phyloP scores from a whole-genome alignment of 83 land plant species.

The Thuja plicata region DNA sequence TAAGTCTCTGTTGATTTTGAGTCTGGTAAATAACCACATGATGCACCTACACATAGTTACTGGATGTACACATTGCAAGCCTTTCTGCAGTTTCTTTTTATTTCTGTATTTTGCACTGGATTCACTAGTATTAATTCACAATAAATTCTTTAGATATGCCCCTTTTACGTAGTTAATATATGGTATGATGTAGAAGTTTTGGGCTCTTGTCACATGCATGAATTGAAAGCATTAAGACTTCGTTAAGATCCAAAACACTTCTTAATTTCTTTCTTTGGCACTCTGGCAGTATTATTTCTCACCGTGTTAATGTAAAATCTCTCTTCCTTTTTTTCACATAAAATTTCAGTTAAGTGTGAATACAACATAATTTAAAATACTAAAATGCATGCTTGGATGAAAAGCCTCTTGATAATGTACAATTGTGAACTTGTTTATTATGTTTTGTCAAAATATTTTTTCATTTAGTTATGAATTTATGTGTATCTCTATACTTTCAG shows the following conservation, averaged over 20 bases:
- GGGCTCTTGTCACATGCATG: background rate
- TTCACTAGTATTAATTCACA: background rate
- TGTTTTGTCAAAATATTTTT: background rate
- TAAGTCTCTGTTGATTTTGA: too few species aligned
- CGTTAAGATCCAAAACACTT: background rate
- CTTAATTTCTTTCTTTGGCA: background rate
- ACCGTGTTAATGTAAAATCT: background rate
- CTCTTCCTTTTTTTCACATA: background rate
- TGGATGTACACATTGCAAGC: background rate
- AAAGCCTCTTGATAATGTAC: background rate
- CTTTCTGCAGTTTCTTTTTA: background rate
- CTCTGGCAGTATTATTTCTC: background rate
- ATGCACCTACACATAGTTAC: background rate
- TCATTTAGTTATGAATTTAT: background rate
- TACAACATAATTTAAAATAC: background rate
- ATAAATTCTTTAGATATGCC: background rate
- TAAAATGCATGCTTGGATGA: background rate
- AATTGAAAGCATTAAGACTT: background rate
- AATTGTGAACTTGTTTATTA: background rate
- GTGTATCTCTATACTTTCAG: slow-evolving; percentile 19
- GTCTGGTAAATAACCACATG: background rate
- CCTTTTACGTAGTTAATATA: background rate
- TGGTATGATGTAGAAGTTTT: background rate
- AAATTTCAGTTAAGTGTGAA: background rate
- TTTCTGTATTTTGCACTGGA: background rate